phyloP scores from a whole-genome alignment of 2,329 filamentous ascomycete species.

The Colletotrichum chrysophilum region DNA sequence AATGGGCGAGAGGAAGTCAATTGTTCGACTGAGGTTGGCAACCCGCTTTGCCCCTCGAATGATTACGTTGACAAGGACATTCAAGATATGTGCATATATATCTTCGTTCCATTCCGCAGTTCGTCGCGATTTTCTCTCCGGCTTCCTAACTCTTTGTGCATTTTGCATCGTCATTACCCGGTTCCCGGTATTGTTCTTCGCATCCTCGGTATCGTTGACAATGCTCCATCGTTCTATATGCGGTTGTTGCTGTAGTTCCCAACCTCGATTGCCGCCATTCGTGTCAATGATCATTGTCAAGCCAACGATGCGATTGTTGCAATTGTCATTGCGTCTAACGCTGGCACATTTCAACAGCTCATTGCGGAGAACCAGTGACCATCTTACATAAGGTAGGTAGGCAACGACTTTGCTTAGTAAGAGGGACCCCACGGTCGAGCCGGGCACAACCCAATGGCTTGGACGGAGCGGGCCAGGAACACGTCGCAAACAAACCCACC shows the following conservation, averaged over 20 bases:
- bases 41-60: background rate
- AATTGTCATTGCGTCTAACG: background rate
- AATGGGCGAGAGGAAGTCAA: background rate
- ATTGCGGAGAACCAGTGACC: background rate
- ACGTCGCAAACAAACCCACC: slow-evolving; percentile 5
- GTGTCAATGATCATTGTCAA: background rate
- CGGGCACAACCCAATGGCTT: background rate
- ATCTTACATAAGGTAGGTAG: background rate
- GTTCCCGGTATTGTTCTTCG: background rate
- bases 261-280: background rate
- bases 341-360: background rate
- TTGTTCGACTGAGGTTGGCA: background rate
- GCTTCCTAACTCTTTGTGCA: background rate
- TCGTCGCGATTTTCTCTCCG: background rate
- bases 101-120: background rate
- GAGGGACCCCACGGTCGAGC: background rate
- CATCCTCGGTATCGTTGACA: background rate
- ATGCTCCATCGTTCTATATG: background rate
- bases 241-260: background rate
- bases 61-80: background rate
- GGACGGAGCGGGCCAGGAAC: slow-evolving; percentile 7
- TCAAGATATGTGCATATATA: background rate
- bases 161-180: background rate
- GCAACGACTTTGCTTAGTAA: background rate
- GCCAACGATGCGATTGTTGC: background rate